Base-by-base conservation (phyloP, 148 eudicot genomes). In the Persicaria tinctoria region DNA sequence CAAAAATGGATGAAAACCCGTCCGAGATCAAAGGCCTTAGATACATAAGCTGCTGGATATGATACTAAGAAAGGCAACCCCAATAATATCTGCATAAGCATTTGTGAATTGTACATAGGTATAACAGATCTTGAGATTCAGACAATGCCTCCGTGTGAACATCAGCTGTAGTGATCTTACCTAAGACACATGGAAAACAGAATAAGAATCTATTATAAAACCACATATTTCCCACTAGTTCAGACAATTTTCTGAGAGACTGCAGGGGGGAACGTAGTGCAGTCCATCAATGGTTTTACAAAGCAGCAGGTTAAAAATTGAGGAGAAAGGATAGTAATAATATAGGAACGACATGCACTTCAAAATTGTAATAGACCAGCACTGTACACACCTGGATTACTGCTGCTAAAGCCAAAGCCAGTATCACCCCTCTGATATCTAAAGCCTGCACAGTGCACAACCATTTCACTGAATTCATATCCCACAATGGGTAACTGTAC, bases 1-100 rank as follows among this genome's bases (percentile, higher is more conserved):
- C 98, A 94, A 75, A 90, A 94, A 80, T 94, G 98, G 84, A 94
- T 90, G 86, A 94, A 94, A 74, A 94, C 89, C 18, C 98, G 97
- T 72, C 98, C 98, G 76, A 94, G 98, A 82, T 94, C 89, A 85
- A 94, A 94, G 75, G 98, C 98, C 83, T 81, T 77, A 69, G 97
- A 91, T 79, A 94, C 54, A 82, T 94, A 94, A 72, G 87, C 91
- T 55, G 81, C 70, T 76, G 97, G 96, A 81, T 91, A 74, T 62
- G 96, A 79, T 78, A 85, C 59, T 70, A 94, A 54, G 83, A 94
- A 94, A 51, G 98, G 98, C n/a, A 90, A 73, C 74, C 97, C 97
- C 54, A 94, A 70, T 66, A 91, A 81, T 76, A 94, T 86, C 98
- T 90, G 97, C 88, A 90, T 74, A 84, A 77, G 74, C 88, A 91